These are phyloP conservation scores for Russula dissimulans DNA, from an alignment of 768 basidiomycete genomes.

Conservation along the genomic window DNA sequence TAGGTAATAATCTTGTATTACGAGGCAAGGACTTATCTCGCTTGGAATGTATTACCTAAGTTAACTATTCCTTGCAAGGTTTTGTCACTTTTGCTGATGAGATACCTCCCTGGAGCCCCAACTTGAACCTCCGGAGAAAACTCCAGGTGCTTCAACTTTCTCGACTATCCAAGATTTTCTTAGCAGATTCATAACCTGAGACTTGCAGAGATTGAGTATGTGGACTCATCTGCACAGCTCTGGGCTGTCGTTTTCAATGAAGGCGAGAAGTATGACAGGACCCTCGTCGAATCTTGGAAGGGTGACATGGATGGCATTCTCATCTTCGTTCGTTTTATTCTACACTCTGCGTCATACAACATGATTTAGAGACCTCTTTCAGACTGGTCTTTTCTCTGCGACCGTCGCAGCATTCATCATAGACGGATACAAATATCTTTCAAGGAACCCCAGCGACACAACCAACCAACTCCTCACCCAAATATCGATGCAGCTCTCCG, in stretches of 20 bases:
- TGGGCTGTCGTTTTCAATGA: conserved; percentile 8
- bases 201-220: conserved; percentile 1
- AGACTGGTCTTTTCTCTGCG: conserved; percentile 7
- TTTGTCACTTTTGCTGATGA: not conserved
- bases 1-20: no score
- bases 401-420: not conserved
- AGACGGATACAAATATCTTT: not conserved
- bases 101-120: not conserved
- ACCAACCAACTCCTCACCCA: conserved; percentile 7
- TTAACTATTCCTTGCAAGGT: no score
- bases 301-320: conserved; percentile 6
- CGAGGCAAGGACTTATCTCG: no score
- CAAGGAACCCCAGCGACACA: not conserved
- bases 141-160: not conserved
- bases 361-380: not conserved
- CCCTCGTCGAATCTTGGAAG: conserved; percentile 7
- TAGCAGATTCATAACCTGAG: not conserved
- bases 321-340: not conserved
- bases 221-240: conserved; percentile 9
- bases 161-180: not conserved
- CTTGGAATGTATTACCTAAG: no score
- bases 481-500: conserved; percentile 7
- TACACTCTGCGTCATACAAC: not conserved
- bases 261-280: conserved; percentile 8
- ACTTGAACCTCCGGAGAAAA: not conserved